phyloP scores from a whole-genome alignment of 768 basidiomycete genomes.

The Boletus sp. region DNA sequence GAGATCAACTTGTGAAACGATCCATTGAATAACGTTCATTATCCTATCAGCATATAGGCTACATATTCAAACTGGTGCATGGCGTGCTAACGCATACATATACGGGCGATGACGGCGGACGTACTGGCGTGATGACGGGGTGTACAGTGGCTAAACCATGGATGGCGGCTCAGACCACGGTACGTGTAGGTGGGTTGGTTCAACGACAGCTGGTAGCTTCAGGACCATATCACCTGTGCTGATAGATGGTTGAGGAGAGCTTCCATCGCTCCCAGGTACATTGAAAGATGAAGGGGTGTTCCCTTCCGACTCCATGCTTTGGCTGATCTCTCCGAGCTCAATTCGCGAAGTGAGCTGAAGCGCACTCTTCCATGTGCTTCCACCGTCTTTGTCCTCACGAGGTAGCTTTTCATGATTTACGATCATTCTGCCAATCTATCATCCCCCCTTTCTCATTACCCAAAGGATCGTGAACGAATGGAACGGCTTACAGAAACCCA shows the following conservation, averaged over 20 bases:
- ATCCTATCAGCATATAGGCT: background rate
- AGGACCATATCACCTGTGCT: background rate
- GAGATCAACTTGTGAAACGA: background rate
- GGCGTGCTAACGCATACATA: background rate
- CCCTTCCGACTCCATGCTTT: background rate
- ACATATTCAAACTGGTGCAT: background rate
- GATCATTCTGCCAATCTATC: constrained; percentile 15
- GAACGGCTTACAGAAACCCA: constrained; percentile 18
- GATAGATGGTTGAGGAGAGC: background rate
- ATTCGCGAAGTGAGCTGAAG: constrained; percentile 20
- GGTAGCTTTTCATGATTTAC: constrained; percentile 12
- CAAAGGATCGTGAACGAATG: background rate
- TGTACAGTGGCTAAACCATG: background rate
- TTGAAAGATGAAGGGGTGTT: background rate
- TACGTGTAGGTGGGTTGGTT: background rate
- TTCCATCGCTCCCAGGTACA: background rate
- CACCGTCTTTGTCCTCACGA: background rate
- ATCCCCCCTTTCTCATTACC: background rate
- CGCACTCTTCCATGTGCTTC: constrained; percentile 4
- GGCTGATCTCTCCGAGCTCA: constrained; percentile 1
- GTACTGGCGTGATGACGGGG: too few relatives aligned
- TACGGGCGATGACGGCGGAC: background rate
- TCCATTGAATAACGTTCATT: background rate
- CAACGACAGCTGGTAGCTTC: background rate
- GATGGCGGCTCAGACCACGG: background rate